Percentiles rank a stretch among this genome's conserved stretches.
Conservation (phyloP, 768 basidiomycete species). For the Dacryopinax primogenitus region DNA sequence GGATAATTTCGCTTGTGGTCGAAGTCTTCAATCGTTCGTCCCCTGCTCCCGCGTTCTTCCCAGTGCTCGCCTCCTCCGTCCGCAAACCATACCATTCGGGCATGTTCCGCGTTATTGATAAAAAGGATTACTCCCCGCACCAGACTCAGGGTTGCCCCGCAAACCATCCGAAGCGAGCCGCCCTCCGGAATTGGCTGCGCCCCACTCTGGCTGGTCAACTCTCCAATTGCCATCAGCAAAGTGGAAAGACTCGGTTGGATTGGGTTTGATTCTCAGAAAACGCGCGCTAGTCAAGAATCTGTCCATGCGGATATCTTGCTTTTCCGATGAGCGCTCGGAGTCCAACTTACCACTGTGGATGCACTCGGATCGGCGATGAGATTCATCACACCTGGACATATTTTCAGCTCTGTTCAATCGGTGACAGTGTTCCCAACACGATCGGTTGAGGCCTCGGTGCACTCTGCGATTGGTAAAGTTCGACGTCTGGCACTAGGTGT, state of each 20-base stretch:
- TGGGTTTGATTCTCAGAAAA: background rate
- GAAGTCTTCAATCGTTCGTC: background rate
- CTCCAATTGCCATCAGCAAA: background rate
- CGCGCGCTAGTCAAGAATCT: background rate
- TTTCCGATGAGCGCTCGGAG: background rate
- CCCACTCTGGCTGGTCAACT: background rate
- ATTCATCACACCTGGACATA: no score
- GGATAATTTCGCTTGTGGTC: background rate
- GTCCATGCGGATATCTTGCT: background rate
- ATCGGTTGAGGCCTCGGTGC: background rate
- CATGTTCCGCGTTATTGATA: background rate
- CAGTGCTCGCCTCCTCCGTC: background rate
- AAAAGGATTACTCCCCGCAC: background rate
- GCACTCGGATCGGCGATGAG: no score
- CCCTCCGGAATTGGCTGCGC: background rate
- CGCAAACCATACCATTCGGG: background rate
- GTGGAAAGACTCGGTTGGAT: background rate
- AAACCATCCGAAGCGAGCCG: constrained; percentile 8
- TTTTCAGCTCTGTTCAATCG: no score
- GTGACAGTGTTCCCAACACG: background rate
- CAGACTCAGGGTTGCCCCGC: background rate
- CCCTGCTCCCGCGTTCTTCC: background rate
- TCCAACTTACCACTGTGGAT: no score
- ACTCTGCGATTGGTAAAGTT: background rate
- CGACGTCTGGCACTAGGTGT: background rate